phyloP scores from a whole-genome alignment of 177 flowering plant genomes.

The Vitis hybrid region DNA sequence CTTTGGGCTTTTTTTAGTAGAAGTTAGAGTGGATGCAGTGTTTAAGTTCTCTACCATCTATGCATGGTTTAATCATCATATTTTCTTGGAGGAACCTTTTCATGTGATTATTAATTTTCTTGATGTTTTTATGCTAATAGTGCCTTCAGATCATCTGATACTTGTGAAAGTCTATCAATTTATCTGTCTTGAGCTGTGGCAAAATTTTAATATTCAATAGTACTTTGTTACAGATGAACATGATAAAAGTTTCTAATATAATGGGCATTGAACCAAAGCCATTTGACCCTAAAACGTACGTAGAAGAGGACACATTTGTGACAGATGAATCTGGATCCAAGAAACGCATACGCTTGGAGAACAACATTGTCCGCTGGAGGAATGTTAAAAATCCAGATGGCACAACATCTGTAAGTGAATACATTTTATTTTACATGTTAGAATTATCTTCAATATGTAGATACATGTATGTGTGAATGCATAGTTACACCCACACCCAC shows the following conservation, averaged over 20 bases:
- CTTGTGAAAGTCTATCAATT: neutral
- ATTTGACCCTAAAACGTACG: conserved; percentile 91
- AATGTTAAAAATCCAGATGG: conserved; percentile 71
- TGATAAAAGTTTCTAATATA: conserved; percentile 93
- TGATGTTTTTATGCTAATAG: neutral
- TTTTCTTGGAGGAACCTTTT: neutral
- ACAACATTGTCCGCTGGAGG: conserved; percentile 98
- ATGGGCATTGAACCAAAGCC: conserved; percentile 98
- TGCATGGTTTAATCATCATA: neutral
- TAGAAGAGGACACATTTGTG: conserved; percentile 87
- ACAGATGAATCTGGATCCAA: conserved; percentile 95
- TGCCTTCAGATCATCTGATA: neutral
- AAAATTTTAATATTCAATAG: neutral
- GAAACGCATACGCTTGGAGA: conserved; percentile 89
- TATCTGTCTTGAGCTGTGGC: neutral
- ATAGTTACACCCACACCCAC: no score
- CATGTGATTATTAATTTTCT: neutral
- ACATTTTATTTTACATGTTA: neutral
- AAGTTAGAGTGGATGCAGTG: no score
- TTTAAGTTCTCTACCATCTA: no score
- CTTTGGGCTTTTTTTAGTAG: no score
- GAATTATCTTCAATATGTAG: no score
- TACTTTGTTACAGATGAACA: conserved; percentile 72
- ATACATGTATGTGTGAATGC: no score
- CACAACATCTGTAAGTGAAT: conserved; percentile 63